Conservation (phyloP, 2,329 filamentous ascomycete species). For the Ophiognomonia clavigignenti-juglandacearum region DNA sequence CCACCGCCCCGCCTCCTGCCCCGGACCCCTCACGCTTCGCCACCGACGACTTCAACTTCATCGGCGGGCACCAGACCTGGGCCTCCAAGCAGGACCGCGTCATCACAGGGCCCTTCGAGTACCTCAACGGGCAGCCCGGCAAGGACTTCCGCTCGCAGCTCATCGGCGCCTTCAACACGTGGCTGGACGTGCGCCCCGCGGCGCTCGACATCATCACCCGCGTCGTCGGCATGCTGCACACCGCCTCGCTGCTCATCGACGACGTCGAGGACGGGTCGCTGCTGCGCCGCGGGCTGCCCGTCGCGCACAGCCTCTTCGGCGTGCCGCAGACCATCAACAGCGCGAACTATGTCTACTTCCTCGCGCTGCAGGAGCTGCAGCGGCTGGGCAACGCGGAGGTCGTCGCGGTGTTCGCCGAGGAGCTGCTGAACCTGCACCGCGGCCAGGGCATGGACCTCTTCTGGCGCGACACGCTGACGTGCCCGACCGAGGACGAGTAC, state of each 20-base stretch:
- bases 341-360: slow-evolving; percentile 86
- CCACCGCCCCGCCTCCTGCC: slow-evolving; percentile 27
- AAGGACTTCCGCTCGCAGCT: slow-evolving; percentile 81
- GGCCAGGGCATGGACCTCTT: slow-evolving; percentile 90
- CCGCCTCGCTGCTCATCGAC: slow-evolving; percentile 76
- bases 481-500: slow-evolving; percentile 82
- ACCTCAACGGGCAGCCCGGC: slow-evolving; percentile 72
- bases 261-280: slow-evolving; percentile 72
- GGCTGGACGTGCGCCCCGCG: slow-evolving; percentile 67
- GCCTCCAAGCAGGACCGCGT: slow-evolving; percentile 71
- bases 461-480: slow-evolving; percentile 81
- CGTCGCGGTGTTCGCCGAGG: slow-evolving; percentile 71
- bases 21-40: slow-evolving; percentile 50
- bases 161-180: slow-evolving; percentile 76
- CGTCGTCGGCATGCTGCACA: slow-evolving; percentile 82
- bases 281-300: slow-evolving; percentile 73
- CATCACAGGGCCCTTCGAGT: slow-evolving; percentile 73
- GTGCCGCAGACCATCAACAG: slow-evolving; percentile 86
- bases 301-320: slow-evolving; percentile 81
- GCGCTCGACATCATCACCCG: slow-evolving; percentile 71
- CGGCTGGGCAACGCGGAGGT: slow-evolving; percentile 62
- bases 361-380: slow-evolving; percentile 69
- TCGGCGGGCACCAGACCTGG: slow-evolving; percentile 51
- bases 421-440: slow-evolving; percentile 77
- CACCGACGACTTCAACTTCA: slow-evolving; percentile 50